phyloP scores from a whole-genome alignment of 305 asterid species.

The Fraxinus latifolia region DNA sequence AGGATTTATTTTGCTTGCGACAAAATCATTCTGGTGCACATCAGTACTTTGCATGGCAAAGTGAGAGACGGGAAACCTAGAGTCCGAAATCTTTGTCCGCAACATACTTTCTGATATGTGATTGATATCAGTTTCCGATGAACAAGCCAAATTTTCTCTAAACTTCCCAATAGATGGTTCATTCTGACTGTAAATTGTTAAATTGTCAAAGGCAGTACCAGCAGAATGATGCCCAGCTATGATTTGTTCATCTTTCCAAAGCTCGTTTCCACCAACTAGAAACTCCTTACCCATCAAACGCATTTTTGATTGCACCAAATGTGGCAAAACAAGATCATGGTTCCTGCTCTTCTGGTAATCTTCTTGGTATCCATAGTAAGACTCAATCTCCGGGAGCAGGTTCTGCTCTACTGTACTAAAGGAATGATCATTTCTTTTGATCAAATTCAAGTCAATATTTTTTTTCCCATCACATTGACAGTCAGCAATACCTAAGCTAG shows the following conservation, averaged over 20 bases:
- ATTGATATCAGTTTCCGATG: constrained; percentile 34
- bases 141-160: constrained; percentile 28
- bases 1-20: constrained; percentile 31
- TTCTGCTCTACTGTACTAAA: constrained; percentile 24
- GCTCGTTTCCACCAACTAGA: constrained; percentile 39
- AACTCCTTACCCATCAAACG: constrained; percentile 81
- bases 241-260: constrained; percentile 50
- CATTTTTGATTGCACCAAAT: constrained; percentile 46
- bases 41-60: constrained; percentile 28
- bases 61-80: constrained; percentile 26
- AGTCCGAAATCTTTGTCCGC: neutral
- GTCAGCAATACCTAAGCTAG: constrained; percentile 36
- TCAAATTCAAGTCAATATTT: constrained; percentile 21
- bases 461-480: constrained; percentile 29
- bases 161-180: constrained; percentile 38
- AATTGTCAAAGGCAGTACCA: constrained; percentile 20
- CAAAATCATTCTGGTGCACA: constrained; percentile 29
- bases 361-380: constrained; percentile 28
- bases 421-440: constrained; percentile 24
- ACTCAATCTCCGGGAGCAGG: constrained; percentile 14
- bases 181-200: constrained; percentile 26
- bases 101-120: constrained; percentile 30
- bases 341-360: constrained; percentile 23
- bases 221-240: constrained; percentile 29
- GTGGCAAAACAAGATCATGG: constrained; percentile 16